phyloP scores from a whole-genome alignment of 176 grass and related monocot genomes.

The Lolium rigidum region DNA sequence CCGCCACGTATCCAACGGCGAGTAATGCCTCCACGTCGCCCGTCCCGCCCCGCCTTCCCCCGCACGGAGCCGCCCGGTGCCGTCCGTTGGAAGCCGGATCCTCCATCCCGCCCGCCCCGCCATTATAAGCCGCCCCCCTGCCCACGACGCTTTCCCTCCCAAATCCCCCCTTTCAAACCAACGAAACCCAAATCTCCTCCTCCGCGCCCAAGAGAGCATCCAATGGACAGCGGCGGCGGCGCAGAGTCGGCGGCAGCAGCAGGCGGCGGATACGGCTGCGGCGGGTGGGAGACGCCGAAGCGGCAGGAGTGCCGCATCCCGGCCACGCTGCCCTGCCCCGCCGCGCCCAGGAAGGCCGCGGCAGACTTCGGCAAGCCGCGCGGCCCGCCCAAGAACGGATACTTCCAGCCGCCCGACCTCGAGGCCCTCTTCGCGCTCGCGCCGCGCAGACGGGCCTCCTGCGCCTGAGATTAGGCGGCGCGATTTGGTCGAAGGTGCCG shows the following conservation, averaged over 20 bases:
- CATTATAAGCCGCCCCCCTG: slow-evolving; percentile 43
- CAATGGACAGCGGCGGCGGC: slow-evolving; percentile 54
- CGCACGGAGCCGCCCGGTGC: slow-evolving; percentile 55
- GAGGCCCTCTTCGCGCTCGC: slow-evolving; percentile 71
- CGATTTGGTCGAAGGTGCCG: background rate
- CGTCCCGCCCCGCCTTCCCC: slow-evolving; percentile 28
- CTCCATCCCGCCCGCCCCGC: slow-evolving; percentile 16
- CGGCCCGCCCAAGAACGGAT: slow-evolving; percentile 80
- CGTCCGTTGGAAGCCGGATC: slow-evolving; percentile 51
- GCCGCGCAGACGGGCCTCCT: slow-evolving; percentile 48
- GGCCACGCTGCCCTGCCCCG: slow-evolving; percentile 63
- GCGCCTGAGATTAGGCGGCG: slow-evolving; percentile 55
- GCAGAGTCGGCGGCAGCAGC: slow-evolving; percentile 22
- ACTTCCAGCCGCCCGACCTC: slow-evolving; percentile 85
- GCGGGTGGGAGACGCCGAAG: slow-evolving; percentile 90
- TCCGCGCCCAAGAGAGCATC: background rate
- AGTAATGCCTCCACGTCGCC: slow-evolving; percentile 24
- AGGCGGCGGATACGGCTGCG: background rate
- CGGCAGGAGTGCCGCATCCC: slow-evolving; percentile 75
- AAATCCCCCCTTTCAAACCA: slow-evolving; percentile 60
- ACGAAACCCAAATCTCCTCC: slow-evolving; percentile 27
- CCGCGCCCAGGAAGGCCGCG: slow-evolving; percentile 71
- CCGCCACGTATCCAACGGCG: slow-evolving; percentile 7
- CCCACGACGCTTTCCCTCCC: slow-evolving; percentile 61
- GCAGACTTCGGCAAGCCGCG: slow-evolving; percentile 54